Evolutionary conservation across 2,329 filamentous ascomycete species (phyloP).

Genomic region (Fusarium xyrophilum): DNA sequence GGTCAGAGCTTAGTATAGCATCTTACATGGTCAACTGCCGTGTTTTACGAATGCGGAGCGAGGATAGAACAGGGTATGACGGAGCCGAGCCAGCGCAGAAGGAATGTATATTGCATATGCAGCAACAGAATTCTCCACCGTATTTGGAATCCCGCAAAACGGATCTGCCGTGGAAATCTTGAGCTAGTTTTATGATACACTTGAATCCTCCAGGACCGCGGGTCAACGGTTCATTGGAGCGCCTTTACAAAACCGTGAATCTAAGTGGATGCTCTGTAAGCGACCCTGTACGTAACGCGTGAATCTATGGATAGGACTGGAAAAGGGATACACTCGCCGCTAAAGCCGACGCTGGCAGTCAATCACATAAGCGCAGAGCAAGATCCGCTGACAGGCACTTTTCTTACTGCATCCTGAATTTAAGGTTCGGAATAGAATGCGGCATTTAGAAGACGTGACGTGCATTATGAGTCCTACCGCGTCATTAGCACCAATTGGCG

Average conservation of each 20-base stretch:
- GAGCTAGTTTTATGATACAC: not conserved
- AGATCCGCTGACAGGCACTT: not conserved
- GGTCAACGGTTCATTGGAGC: not conserved
- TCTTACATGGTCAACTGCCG: not conserved
- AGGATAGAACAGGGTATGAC: not conserved
- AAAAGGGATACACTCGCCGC: not conserved
- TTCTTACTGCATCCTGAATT: not conserved
- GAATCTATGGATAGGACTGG: not conserved
- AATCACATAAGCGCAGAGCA: not conserved
- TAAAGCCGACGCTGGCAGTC: not conserved
- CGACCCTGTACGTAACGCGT: not conserved
- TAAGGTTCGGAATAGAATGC: not conserved
- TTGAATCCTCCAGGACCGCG: not conserved
- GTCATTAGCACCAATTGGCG: not conserved
- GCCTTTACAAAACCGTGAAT: fast-evolving
- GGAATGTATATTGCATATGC: not conserved
- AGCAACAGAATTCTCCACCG: not conserved
- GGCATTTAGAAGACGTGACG: not conserved
- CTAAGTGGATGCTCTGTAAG: not conserved
- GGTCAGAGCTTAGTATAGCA: not conserved
- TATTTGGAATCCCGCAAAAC: not conserved
- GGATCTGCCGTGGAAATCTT: not conserved
- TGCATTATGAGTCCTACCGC: not conserved
- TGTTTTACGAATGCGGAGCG: too few species aligned
- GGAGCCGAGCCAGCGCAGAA: not conserved